phyloP scores from a whole-genome alignment of 1,139 yeast species.

The Yamadazyma triangularis region DNA sequence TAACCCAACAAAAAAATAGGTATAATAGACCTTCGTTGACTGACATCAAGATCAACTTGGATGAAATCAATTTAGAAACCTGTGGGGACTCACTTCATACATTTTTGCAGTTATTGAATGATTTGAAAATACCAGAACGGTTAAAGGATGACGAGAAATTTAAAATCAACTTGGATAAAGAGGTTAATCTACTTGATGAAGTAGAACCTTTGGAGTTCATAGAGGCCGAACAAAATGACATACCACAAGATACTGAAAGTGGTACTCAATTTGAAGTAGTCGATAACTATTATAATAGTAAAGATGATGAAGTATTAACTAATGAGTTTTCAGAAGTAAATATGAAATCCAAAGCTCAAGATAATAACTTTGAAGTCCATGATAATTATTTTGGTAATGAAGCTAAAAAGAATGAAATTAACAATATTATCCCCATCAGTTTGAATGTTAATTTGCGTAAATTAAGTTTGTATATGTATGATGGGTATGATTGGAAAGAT shows the following conservation, averaged over 20 bases:
- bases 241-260: slow-evolving; percentile 1
- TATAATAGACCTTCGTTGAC: slow-evolving; percentile 21
- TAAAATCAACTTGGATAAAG: slow-evolving; percentile 29
- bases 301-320: not conserved
- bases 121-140: slow-evolving; percentile 63
- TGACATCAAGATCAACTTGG: slow-evolving; percentile 47
- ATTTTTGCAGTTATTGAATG: slow-evolving; percentile 61
- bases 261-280: slow-evolving; percentile 12
- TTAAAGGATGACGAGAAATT: slow-evolving; percentile 56
- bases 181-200: slow-evolving; percentile 45
- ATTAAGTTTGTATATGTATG: slow-evolving; percentile 53
- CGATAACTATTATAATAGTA: slow-evolving; percentile 16
- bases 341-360: slow-evolving; percentile 2
- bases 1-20: slow-evolving; percentile 5
- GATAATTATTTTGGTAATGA: slow-evolving; percentile 44
- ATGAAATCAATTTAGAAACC: slow-evolving; percentile 48
- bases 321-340: not conserved
- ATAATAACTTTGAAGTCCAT: slow-evolving; percentile 19
- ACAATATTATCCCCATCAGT: slow-evolving; percentile 22
- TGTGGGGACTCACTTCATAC: slow-evolving; percentile 88
- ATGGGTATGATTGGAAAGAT: slow-evolving; percentile 91
- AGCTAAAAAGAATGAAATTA: slow-evolving; percentile 2
- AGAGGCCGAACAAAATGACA: not conserved
- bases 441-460: slow-evolving; percentile 23
- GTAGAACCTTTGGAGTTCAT: slow-evolving; percentile 37